Evolutionary conservation across 2,329 filamentous ascomycete genomes (phyloP).

Genomic region (Ophiosphaerella korrae): DNA sequence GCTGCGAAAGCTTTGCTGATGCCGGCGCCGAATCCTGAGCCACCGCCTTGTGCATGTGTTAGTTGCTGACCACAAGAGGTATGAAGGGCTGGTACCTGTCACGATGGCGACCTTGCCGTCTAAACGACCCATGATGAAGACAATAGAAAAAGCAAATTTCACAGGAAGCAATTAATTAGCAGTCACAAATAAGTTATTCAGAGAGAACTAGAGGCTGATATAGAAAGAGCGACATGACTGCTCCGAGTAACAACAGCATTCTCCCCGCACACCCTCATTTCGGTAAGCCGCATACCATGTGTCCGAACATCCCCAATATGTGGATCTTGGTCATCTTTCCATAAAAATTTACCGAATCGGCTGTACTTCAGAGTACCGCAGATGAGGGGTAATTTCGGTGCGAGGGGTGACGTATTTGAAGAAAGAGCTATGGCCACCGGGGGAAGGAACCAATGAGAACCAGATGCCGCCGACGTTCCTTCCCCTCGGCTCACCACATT

Average conservation of each 20-base stretch:
- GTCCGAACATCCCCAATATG: slow-evolving; percentile 8
- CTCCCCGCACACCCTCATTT: slow-evolving; percentile 5
- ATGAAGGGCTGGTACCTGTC: slow-evolving; percentile 49
- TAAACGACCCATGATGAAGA: slow-evolving; percentile 48
- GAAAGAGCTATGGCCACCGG: slow-evolving; percentile 11
- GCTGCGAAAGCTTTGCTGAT: slow-evolving; percentile 64
- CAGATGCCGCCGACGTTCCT: slow-evolving; percentile 8
- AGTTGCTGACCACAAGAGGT: slow-evolving; percentile 1
- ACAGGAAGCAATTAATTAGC: too few species aligned
- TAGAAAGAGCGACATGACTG: not conserved
- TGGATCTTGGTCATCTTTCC: not conserved
- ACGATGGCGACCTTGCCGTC: slow-evolving; percentile 63
- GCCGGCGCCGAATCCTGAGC: slow-evolving; percentile 67
- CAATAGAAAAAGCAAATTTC: too few species aligned
- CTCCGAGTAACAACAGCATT: slow-evolving; percentile 2
- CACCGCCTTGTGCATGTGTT: slow-evolving; percentile 53
- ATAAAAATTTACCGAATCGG: not conserved
- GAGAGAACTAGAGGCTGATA: not conserved
- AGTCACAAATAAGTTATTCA: too few species aligned
- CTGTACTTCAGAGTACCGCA: slow-evolving; percentile 8
- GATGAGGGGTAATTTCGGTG: slow-evolving; percentile 21
- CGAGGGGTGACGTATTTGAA: slow-evolving; percentile 10
- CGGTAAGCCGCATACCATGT: not conserved
- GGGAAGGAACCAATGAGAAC: slow-evolving; percentile 14
- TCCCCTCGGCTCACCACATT: slow-evolving; percentile 4